phyloP scores from a whole-genome alignment of 2,329 filamentous ascomycete genomes.

The Tolypocladium inflatum region DNA sequence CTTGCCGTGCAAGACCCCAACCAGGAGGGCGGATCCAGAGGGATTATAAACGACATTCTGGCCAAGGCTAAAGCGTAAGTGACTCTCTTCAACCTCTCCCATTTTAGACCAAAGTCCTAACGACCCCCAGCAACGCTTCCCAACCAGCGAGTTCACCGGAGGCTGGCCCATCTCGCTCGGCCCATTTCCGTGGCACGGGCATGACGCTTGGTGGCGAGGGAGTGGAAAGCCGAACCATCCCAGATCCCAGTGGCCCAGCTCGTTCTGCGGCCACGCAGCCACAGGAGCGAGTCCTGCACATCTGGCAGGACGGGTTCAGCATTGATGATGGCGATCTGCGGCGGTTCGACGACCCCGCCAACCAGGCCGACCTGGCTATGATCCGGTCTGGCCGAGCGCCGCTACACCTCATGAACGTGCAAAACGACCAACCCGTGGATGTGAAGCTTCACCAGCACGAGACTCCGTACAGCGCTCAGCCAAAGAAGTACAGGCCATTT shows the following conservation, averaged over 20 bases:
- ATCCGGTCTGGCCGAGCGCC: slow-evolving; percentile 71
- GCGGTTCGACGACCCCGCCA: slow-evolving; percentile 70
- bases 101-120: slow-evolving; percentile 3
- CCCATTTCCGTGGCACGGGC: slow-evolving; percentile 59
- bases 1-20: slow-evolving; percentile 56
- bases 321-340: slow-evolving; percentile 72
- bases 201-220: slow-evolving; percentile 74
- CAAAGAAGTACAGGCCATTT: slow-evolving; percentile 70
- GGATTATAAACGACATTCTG: slow-evolving; percentile 53
- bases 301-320: slow-evolving; percentile 80
- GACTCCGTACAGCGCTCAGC: slow-evolving; percentile 58
- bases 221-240: slow-evolving; percentile 57
- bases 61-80: slow-evolving; percentile 53
- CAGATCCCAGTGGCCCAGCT: slow-evolving; percentile 40
- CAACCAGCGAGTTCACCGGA: slow-evolving; percentile 42
- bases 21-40: slow-evolving; percentile 37
- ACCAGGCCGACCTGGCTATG: slow-evolving; percentile 61
- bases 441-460: slow-evolving; percentile 72
- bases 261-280: slow-evolving; percentile 27
- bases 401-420: slow-evolving; percentile 67
- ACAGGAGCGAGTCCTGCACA: slow-evolving; percentile 61
- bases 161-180: slow-evolving; percentile 38
- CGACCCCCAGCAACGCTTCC: slow-evolving; percentile 44
- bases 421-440: slow-evolving; percentile 65
- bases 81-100: slow-evolving; percentile 1